Conservation (phyloP, 371 early-diverging fungal species). For the Fennellomyces sp. region DNA sequence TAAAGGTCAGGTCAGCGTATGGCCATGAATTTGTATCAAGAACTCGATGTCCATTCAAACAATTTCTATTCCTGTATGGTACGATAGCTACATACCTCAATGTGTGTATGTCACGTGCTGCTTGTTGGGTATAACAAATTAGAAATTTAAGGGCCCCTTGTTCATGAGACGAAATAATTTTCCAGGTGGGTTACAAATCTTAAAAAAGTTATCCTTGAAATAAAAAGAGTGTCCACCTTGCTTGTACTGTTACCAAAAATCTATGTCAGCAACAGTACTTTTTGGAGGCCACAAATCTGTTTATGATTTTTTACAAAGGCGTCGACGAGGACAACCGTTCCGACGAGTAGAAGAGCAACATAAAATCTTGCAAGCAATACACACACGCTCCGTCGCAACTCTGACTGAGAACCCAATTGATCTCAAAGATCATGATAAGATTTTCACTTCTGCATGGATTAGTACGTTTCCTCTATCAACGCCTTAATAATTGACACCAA, state of each 20-base stretch:
- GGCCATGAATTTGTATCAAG: not conserved
- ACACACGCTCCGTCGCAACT: not conserved
- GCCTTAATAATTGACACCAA: not conserved
- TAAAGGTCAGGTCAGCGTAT: too few species aligned
- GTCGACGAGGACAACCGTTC: not conserved
- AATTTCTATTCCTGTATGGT: not conserved
- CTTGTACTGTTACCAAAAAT: not conserved
- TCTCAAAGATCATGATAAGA: conserved; percentile 51
- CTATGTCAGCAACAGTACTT: too few species aligned
- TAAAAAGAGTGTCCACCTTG: not conserved
- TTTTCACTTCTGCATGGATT: conserved; percentile 64
- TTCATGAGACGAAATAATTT: conserved; percentile 1
- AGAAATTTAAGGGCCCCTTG: not conserved
- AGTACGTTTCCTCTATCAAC: not conserved
- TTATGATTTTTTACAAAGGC: not conserved
- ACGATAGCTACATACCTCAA: not conserved
- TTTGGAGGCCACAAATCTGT: not conserved
- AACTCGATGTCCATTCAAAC: not conserved
- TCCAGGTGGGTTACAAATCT: conserved; percentile 3
- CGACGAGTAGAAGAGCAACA: not conserved
- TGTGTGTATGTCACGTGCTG: not conserved
- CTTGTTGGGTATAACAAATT: not conserved
- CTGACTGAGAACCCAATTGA: conserved; percentile 9
- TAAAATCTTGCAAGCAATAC: not conserved
- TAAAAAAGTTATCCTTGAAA: not conserved